These are phyloP conservation scores for Annona cherimola DNA, from an alignment of 164 flowering plant genomes.

Conservation along the genomic window DNA sequence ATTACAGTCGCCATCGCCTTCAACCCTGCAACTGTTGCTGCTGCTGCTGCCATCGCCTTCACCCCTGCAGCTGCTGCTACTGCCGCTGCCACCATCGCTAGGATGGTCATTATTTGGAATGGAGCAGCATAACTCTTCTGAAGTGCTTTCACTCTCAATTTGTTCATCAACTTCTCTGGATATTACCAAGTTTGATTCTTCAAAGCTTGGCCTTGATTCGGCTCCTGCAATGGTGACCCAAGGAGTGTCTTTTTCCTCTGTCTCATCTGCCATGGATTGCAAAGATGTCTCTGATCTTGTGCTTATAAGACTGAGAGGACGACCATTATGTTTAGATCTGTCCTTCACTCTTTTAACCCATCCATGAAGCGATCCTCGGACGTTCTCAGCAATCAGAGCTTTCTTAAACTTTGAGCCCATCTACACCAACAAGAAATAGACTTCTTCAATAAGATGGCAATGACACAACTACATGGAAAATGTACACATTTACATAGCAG, in stretches of 20 bases:
- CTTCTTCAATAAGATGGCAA: neutral
- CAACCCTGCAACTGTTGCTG: neutral
- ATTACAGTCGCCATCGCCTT: neutral
- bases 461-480: neutral
- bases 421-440: conserved; percentile 25
- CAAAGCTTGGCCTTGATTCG: conserved; percentile 13
- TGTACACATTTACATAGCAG: no score
- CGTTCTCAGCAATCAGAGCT: conserved; percentile 54
- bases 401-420: conserved; percentile 82
- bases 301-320: conserved; percentile 12
- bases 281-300: conserved; percentile 27
- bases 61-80: neutral
- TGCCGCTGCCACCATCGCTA: neutral
- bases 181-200: neutral
- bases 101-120: conserved; percentile 7
- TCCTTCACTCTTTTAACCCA: conserved; percentile 58
- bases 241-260: neutral
- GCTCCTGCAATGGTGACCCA: conserved; percentile 6
- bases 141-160: conserved; percentile 4
- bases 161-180: conserved; percentile 9
- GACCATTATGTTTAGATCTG: conserved; percentile 17
- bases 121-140: conserved; percentile 2
- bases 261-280: conserved; percentile 21
- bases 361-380: conserved; percentile 54
- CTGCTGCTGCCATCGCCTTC: neutral